Evolutionary conservation across 805 yeast species (phyloP), one percentile per base, ranked within the genome.

Genomic region (Metschnikowia gruessii): DNA sequence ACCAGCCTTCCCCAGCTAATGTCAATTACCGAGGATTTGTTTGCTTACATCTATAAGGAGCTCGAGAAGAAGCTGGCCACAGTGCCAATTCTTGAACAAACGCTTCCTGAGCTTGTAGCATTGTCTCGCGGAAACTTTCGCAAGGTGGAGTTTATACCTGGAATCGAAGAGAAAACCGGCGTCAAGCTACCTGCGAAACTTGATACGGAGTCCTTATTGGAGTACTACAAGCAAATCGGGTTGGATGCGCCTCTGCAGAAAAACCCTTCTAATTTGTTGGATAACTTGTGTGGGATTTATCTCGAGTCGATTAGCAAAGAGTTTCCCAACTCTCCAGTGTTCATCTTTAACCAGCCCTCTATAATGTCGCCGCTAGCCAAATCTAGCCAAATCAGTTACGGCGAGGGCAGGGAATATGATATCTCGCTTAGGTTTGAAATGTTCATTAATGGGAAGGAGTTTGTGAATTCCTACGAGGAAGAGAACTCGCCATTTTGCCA

Each of bases 401-500:
- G 60, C 5, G 58, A 44, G 35, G 73, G 37, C 11, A 55, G 59
- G 13, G 51, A 45, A 1, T 73, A 67, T 46, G 72, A 68, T 9
- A 60, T 76, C 3, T 83, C 95, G 0, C 74, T 80, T 39, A 66
- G 99, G 40, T 94, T 92, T 61, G 99, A 94, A 66, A 64, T 94
- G 39, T 90, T 87, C 59, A 82, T 94, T 46, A 68, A 76, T 36
- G 91, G 94, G 0, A 76, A 77, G 52, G 99, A 94, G 64, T 83
- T 82, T 51, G 86, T 85, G 21, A 94, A 94, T 62, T 96, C 98
- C 0, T 94, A 94, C 62, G 99, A 94, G 56, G 99, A 94, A 65
- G 98, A 94, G 60, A 94, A 94, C 64, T 81, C 84, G 34, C 99
- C 99, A 0, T 75, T 75, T 48, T 73, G 70, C 26, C 99, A 94